These are phyloP conservation scores for Phyllosticta paracitricarpa DNA, from an alignment of 2,329 filamentous ascomycete species.

Conservation along the genomic window DNA sequence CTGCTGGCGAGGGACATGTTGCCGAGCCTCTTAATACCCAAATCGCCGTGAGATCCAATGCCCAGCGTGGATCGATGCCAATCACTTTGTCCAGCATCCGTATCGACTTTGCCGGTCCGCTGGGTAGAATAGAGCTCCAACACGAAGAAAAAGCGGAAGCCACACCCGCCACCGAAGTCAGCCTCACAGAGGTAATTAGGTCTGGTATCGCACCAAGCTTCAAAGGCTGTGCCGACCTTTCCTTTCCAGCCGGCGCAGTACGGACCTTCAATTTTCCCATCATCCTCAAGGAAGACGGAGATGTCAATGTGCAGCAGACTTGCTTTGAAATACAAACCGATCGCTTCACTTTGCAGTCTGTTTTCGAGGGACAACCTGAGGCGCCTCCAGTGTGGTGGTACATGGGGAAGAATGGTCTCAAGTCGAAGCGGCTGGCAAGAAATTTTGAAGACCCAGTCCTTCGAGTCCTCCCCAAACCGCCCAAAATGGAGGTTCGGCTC, in stretches of 20 bases:
- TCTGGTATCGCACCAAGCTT: constrained; percentile 27
- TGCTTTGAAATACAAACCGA: constrained; percentile 54
- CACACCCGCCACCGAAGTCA: constrained; percentile 1
- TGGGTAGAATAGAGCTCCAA: constrained; percentile 23
- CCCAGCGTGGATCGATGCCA: constrained; percentile 35
- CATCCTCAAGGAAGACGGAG: constrained; percentile 71
- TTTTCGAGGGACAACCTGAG: constrained; percentile 36
- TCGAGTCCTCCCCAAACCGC: constrained; percentile 75
- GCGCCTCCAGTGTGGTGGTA: constrained; percentile 25
- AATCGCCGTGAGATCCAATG: constrained; percentile 41
- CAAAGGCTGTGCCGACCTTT: constrained; percentile 52
- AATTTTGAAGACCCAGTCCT: constrained; percentile 41
- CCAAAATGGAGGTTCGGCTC: constrained; percentile 72
- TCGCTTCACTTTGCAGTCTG: constrained; percentile 58
- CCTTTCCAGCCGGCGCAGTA: constrained; percentile 55
- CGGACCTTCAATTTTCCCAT: constrained; percentile 63
- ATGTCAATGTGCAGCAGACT: constrained; percentile 56
- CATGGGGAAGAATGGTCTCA: constrained; percentile 17
- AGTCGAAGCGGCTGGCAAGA: constrained; percentile 21
- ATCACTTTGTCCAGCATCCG: constrained; percentile 40
- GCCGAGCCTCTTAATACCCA: constrained; percentile 50
- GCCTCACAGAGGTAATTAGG: constrained; percentile 1
- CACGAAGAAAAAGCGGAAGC: constrained; percentile 17
- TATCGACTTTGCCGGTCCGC: constrained; percentile 42
- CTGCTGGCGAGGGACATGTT: constrained; percentile 46